These are phyloP conservation scores for Calocera viscosa DNA, from an alignment of 768 basidiomycete species.

Conservation along the genomic window DNA sequence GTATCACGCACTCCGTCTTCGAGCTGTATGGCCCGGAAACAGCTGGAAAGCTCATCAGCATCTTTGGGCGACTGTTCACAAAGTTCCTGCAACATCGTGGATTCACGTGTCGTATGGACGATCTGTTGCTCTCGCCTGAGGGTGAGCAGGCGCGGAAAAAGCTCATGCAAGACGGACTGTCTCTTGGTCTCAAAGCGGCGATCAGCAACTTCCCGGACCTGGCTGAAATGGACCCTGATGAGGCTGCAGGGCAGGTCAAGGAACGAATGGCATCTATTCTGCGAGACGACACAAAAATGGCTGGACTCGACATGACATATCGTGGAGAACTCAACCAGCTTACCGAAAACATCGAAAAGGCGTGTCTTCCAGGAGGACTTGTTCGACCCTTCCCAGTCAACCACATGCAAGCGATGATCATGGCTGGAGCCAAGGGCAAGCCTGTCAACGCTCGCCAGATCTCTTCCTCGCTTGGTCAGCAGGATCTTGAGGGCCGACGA, in stretches of 20 bases:
- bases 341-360: constrained; percentile 79
- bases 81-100: constrained; percentile 94
- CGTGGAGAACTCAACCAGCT: constrained; percentile 74
- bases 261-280: constrained; percentile 79
- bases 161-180: constrained; percentile 52
- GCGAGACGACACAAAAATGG: constrained; percentile 94
- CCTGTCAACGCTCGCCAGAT: constrained; percentile 96
- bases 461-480: constrained; percentile 94
- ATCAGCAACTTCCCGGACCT: constrained; percentile 83
- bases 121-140: constrained; percentile 73
- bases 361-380: constrained; percentile 73
- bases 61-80: constrained; percentile 87
- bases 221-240: constrained; percentile 13
- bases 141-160: constrained; percentile 60
- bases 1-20: constrained; percentile 92
- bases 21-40: constrained; percentile 84
- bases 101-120: constrained; percentile 98
- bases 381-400: constrained; percentile 93
- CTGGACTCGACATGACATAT: constrained; percentile 84
- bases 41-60: constrained; percentile 83
- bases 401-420: constrained; percentile 98
- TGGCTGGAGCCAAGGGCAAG: constrained; percentile 95
- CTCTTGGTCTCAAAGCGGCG: constrained; percentile 74
- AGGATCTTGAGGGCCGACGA: constrained; percentile 94
- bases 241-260: constrained; percentile 45